Evolutionary conservation across 495 filamentous ascomycete species (phyloP).

Genomic region (Viridothelium virens): DNA sequence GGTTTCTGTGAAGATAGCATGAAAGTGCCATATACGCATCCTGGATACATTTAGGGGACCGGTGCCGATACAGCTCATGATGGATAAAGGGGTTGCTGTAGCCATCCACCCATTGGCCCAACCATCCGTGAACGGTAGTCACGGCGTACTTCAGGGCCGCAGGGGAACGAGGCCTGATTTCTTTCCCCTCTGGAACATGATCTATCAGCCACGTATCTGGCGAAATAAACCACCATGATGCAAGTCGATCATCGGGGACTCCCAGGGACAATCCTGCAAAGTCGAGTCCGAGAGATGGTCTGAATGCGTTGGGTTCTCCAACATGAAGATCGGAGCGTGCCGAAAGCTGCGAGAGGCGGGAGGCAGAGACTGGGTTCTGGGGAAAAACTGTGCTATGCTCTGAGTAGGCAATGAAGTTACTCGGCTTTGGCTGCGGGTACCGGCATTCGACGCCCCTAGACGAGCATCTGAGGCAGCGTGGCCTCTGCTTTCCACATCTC

Average conservation of each 20-base stretch:
- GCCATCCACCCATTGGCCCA: slow-evolving; percentile 20
- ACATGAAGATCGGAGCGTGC: slow-evolving; percentile 17
- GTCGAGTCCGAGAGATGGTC: not conserved
- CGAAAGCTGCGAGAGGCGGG: not conserved
- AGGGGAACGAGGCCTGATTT: slow-evolving; percentile 15
- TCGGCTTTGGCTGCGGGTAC: slow-evolving; percentile 17
- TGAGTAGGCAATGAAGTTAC: slow-evolving; percentile 17
- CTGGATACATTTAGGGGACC: slow-evolving; percentile 21
- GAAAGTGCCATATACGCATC: slow-evolving; percentile 23
- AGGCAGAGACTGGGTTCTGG: not conserved
- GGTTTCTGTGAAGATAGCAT: slow-evolving; percentile 20
- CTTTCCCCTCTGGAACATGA: slow-evolving; percentile 12
- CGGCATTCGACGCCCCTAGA: slow-evolving; percentile 20
- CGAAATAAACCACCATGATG: slow-evolving; percentile 21
- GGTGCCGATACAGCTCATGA: slow-evolving; percentile 17
- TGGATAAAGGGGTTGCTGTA: slow-evolving; percentile 25
- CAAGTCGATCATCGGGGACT: not conserved
- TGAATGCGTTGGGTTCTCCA: slow-evolving; percentile 12
- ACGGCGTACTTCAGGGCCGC: slow-evolving; percentile 15
- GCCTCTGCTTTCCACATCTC: slow-evolving; percentile 20
- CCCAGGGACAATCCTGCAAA: not conserved
- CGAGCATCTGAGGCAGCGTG: slow-evolving; percentile 20
- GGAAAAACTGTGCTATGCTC: not conserved
- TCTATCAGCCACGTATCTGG: slow-evolving; percentile 20
- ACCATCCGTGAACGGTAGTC: slow-evolving; percentile 2